Base-by-base conservation (phyloP, 495 filamentous ascomycete genomes). In the Annulohypoxylon stygium region DNA sequence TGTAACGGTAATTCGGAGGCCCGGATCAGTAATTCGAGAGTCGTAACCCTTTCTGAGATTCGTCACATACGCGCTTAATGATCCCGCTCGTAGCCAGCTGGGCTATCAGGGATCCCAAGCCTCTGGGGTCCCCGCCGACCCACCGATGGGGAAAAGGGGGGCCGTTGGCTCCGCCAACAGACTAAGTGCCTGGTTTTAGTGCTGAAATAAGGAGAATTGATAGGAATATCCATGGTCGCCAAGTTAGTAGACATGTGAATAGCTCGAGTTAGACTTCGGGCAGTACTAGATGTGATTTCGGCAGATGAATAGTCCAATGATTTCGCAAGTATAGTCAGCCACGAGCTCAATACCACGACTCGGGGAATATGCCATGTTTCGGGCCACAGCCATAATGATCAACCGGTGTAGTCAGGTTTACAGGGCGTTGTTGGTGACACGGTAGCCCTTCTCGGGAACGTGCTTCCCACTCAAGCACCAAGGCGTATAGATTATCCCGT, bases 291-390 rank as follows among this genome's bases (percentile, higher is more conserved):
- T 23, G 63, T 70, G 67, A 66, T 75, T 67, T 75, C 72, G 72
- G 72, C 72, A 75, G 72, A 75, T 75, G 72, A 39, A 67, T 54
- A 75, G 72, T 50, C 72, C 72, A 75, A 75, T 75, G 67, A 36
- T 61, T 33, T 67, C 36, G 72, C 51, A 67, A 63, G 10, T 61
- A 64, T 67, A 64, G 67, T 75, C 63, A 70, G 67, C 67, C 67
- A 64, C 55, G 26, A 70, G 25, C 34, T 45, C 67, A 45, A 64
- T 59, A 20, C 37, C 71, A 43, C 58, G 18, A 45, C 6, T 67
- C 72, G 72, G 72, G 59, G 72, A 64, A 75, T 70, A 75, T 64
- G 37, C 20, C 60, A 75, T 62, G 41, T 75, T 70, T 75, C 72
- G 72, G 72, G 57, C 48, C 59, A 67, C 34, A 61, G 36, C 63